These are phyloP conservation scores for Aspergillaceae sp. DNA, from an alignment of 2,329 filamentous ascomycete genomes.

Conservation along the genomic window DNA sequence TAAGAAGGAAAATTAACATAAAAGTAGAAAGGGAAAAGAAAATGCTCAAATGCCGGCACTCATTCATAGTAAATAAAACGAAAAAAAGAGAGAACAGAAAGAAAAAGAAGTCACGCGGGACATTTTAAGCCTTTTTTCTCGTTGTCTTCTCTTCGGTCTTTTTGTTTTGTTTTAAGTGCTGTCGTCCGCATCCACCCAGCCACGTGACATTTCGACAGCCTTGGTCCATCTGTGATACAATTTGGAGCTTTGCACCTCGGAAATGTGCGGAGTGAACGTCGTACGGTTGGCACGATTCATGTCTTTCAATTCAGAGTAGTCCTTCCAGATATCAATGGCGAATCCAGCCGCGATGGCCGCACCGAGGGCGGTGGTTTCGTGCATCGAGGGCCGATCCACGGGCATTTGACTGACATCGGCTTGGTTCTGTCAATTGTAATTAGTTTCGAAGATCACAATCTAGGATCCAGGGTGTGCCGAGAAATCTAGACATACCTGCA, in stretches of 20 bases:
- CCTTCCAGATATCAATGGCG: constrained; percentile 68
- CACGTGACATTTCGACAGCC: constrained; percentile 69
- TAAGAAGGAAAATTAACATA: background rate
- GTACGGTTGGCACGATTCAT: constrained; percentile 63
- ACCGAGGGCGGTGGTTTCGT: constrained; percentile 80
- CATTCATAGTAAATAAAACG: background rate
- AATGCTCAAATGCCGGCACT: constrained; percentile 5
- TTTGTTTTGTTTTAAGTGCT: background rate
- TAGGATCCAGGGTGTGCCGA: too few species aligned
- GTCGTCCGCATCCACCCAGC: constrained; percentile 46
- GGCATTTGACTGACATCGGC: constrained; percentile 77
- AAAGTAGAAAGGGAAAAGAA: constrained; percentile 4
- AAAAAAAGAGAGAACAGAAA: background rate
- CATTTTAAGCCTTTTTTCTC: background rate
- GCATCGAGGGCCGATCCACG: constrained; percentile 77
- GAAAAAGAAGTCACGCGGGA: background rate
- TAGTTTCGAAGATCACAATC: background rate
- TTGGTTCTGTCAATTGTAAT: constrained; percentile 53
- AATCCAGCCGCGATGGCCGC: constrained; percentile 86
- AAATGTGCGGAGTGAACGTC: constrained; percentile 60
- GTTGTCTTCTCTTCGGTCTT: background rate
- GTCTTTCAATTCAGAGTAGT: constrained; percentile 62
- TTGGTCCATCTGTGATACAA: constrained; percentile 66
- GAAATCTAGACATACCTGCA: constrained; percentile 51
- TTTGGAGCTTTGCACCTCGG: constrained; percentile 47